Percentiles rank a stretch among this genome's conserved stretches.
These are phyloP conservation scores for Misopates orontium DNA, from an alignment of 257 asterid genomes.

Conservation along the genomic window DNA sequence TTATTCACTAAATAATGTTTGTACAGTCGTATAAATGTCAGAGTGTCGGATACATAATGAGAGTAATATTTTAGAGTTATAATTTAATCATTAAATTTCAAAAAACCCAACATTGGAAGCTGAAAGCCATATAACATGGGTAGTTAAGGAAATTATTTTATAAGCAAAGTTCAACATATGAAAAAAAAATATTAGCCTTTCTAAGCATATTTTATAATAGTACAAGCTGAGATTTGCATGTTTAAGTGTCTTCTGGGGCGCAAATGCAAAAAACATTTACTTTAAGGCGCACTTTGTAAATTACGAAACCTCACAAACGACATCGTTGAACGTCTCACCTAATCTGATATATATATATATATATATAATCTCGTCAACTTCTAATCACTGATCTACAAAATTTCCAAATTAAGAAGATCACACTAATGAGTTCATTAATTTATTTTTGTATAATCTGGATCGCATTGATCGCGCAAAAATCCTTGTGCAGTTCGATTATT, in stretches of 20 bases:
- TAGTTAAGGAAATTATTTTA: too few species aligned
- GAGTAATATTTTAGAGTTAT: too few species aligned
- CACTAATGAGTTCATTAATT: conserved; percentile 33
- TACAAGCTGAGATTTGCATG: neutral
- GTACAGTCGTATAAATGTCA: too few species aligned
- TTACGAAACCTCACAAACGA: conserved; percentile 18
- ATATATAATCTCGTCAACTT: conserved; percentile 34
- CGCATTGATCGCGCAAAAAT: conserved; percentile 48
- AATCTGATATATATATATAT: conserved; percentile 11
- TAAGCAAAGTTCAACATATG: too few species aligned
- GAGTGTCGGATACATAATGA: too few species aligned
- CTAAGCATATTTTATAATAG: too few species aligned
- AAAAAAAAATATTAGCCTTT: too few species aligned
- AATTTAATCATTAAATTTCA: too few species aligned
- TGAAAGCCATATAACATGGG: too few species aligned
- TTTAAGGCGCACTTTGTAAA: conserved; percentile 4
- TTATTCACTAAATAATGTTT: too few species aligned
- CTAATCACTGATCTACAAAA: conserved; percentile 24
- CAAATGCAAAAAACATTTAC: neutral
- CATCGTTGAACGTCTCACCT: conserved; percentile 13
- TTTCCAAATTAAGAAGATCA: neutral
- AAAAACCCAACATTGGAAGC: too few species aligned
- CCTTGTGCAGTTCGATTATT: conserved; percentile 55
- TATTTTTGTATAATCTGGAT: conserved; percentile 41
- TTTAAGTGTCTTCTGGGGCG: neutral